phyloP scores from a whole-genome alignment of 257 asterid species.

The Nicotiana knightiana region DNA sequence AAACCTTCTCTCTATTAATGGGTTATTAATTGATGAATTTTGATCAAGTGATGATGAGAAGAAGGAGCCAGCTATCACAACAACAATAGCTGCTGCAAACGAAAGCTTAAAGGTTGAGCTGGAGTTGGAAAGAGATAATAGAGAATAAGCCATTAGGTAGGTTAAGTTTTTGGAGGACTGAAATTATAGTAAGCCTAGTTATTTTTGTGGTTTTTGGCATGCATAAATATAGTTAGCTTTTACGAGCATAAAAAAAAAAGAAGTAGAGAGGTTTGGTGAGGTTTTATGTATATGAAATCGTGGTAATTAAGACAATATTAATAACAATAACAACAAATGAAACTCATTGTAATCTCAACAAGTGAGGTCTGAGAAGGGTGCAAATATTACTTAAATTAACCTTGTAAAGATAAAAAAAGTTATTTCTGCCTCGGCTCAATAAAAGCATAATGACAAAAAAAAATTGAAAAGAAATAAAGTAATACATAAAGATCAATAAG shows the following conservation, averaged over 20 bases:
- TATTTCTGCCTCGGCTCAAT: too few species aligned
- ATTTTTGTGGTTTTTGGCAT: not conserved
- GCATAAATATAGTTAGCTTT: not conserved
- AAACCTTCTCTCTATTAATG: not conserved
- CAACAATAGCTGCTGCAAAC: not conserved
- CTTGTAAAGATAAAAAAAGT: not conserved
- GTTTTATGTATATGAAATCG: too few species aligned
- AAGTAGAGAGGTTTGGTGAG: too few species aligned
- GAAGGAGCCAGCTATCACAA: not conserved
- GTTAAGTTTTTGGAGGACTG: not conserved
- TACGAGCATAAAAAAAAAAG: not conserved
- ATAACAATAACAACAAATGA: too few species aligned
- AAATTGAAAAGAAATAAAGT: too few species aligned
- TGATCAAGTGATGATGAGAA: not conserved
- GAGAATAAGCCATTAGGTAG: not conserved
- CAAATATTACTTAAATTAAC: too few species aligned
- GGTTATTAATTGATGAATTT: not conserved
- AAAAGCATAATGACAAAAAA: too few species aligned
- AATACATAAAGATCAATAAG: not conserved
- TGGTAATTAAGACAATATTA: too few species aligned
- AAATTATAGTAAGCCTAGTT: not conserved
- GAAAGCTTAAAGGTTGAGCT: not conserved
- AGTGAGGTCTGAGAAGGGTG: too few species aligned
- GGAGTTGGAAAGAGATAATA: not conserved
- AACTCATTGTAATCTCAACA: too few species aligned